Base-by-base conservation (phyloP, 2,329 filamentous ascomycete species). In the Didymella keratinophila region DNA sequence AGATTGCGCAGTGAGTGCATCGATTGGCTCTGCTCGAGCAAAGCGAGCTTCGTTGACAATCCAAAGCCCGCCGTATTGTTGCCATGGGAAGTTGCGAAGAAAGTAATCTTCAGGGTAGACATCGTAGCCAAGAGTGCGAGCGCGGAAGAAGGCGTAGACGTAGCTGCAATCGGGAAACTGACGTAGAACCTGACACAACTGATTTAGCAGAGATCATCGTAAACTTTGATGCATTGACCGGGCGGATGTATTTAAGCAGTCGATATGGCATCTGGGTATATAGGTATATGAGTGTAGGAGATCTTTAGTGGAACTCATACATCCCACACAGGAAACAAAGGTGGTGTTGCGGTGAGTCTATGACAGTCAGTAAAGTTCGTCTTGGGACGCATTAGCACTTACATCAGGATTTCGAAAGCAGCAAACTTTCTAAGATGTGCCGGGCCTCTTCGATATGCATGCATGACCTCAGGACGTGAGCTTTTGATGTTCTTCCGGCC, bases 381-480 rank as follows among this genome's bases (percentile, higher is more conserved):
- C 1, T 21, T 27, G 12, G 30, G 23, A 2, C 7, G 28, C n/a
- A 11, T 32, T 21, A 18, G 25, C 3, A 78, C 86, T 71, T 79
- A 91, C 90, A 84, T 88, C 30, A 96, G 80, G 49, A 92, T 77
- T 77, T 98, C 94, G 75, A 96, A 97, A 62, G 91, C 87, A 57
- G 84, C 83, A 70, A 91, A 91, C 62, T 84, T 89, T 60, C 81
- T 81, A 39, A 97, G 79, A 68, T 93, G 91, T 51, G 81, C 82
- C 18, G 81, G 79, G 0, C 87, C 89, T 50, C 92, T 83, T 20
- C 93, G 87, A 78, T 97, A 97, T 3, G 86, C 67, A 44, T 74
- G 63, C 50, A 78, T 34, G 14, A 78, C 83, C 71, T 88, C 88
- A 14, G 97, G 78, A 16, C 89, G 77, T 74, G 48, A 77, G 71